Base-by-base conservation (phyloP, 805 yeast genomes). In the Metschnikowia rubicola region DNA sequence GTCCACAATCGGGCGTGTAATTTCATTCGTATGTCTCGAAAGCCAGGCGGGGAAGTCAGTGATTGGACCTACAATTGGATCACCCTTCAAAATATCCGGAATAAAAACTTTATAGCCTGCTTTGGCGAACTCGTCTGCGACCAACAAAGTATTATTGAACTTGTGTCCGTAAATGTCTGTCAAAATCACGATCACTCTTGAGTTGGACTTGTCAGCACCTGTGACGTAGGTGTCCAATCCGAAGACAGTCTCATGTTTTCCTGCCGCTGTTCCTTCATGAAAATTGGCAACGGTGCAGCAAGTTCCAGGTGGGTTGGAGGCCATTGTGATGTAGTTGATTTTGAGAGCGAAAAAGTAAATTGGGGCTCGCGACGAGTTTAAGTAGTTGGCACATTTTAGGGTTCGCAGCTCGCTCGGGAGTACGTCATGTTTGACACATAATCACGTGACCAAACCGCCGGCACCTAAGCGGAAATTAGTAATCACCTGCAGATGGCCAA, bases 51-150 rank as follows among this genome's bases (percentile, higher is more conserved):
- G 47, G 17, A 64, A 52, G 28, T 58, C 61, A 7, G 47, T 46
- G 8, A 35, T 40, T 10, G 43, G 30, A 4, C 21, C 39, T 41
- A 9, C 43, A 43, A 30, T 47, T 38, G 73, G 72, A 39, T 80
- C 75, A 42, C 77, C 83, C 29, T 77, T 65, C 55, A 88, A 74
- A 49, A 87, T 73, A 64, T 89, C 96, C n/a, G 96, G 96, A 31
- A 84, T 67, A 39, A 84, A 70, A 1, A 85, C 91, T 37, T 75
- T 78, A 68, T 75, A 88, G 21, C 88, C 88, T 8, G 63, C 63
- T 41, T 65, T 65, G 39, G 91, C 86, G 51, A 86, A 78, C 44
- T 71, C 67, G 60, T 85, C 90, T 12, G 90, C 92, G 51, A 81
- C 62, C 56, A 90, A 71, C 56, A 75, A 66, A 33, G 66, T 66